Evolutionary conservation across 768 basidiomycete species (phyloP), one percentile per base, ranked within the genome.

Genomic region (Kwoniella newhampshirensis): DNA sequence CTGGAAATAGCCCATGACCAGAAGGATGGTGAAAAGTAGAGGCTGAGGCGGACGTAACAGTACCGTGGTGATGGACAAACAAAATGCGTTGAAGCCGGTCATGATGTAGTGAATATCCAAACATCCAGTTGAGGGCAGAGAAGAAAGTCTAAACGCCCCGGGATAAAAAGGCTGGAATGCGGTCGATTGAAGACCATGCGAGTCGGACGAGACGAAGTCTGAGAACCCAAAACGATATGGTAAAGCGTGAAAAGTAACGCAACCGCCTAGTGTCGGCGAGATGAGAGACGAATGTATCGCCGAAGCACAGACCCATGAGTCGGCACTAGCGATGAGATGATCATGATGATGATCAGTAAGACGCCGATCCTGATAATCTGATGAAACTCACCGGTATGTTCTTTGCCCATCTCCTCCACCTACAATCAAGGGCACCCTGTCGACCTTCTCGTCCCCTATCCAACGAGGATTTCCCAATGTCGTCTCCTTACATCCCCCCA

Each of bases 251-350:
- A 70, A 43, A 20, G 37, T 46, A 23, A 73, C 49, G 35, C 62
- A 65, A 7, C 71, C 71, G 2, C 71, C 71, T 2, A 61, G 39
- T 0, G 45, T 51, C 1, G 53, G 30, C 4, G 62, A 61, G 46
- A 70, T 67, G 15, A 59, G 35, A 3, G 44, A 47, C 3, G 71
- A 52, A 35, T 70, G 68, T 4, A 73, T 59, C 4, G 68, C 71
- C 6, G 71, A 42, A n/a, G 71, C 54, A 46, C 71, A 73, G 15
- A 70, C 39, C 71, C 71, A 73, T 11, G 68, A 70, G 40, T 73
- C 71, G 23, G 68, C 71, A 18, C 43, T 51, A 25, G 21, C 27
- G 1, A 53, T 20, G 2, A 40, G 28, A 15, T 26, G 48, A 21
- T 17, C 17, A 23, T 30, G 18, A 21, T 23, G 21, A n/a, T 18